Evolutionary conservation across 495 filamentous ascomycete genomes (phyloP), one percentile per base, ranked within the genome.

Genomic region (Elasticomyces elasticus): DNA sequence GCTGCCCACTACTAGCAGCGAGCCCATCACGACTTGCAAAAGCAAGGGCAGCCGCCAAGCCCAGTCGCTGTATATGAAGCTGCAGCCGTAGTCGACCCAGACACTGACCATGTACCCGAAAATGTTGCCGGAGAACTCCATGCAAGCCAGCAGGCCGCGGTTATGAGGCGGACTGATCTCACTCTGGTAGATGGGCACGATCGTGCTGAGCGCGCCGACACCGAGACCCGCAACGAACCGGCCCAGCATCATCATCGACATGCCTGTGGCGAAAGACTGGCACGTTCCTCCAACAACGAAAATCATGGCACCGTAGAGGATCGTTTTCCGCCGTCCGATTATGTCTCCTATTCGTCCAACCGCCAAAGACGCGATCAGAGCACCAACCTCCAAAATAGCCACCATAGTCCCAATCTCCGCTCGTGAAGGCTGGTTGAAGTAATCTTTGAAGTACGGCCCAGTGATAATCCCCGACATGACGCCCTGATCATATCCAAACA

Each of bases 391-490:
- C 40, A 98, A 77, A 62, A 98, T 95, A 49, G 92, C 87, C 44
- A 98, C 94, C 78, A 96, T 95, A 12, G 87, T 97, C 20, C 91
- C 92, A 41, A 98, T 83, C 62, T 92, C 79, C 30, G 87, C 85
- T 60, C 76, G 74, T 9, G 83, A 82, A 20, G 92, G 92, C 49
- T 96, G 79, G 56, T 94, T 75, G 71, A 97, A 97, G 66, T 95
- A 95, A 62, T 87, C 81, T 66, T 80, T 85, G 66, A 98, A 98
- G 66, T 85, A 85, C 50, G 75, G 74, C 37, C 89, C 89, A 40
- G 86, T 96, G 71, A 98, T 96, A 64, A 98, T 94, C 38, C 92
- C 94, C 55, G 94, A 97, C 92, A 96, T 97, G 43, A 98, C 92
- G 55, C 92, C 92, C 69, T 98, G 92, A 66, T 98, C 92, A 78